These are phyloP conservation scores for Arabidopsis lyrata DNA, from an alignment of 441 rosid species.

Conservation along the genomic window DNA sequence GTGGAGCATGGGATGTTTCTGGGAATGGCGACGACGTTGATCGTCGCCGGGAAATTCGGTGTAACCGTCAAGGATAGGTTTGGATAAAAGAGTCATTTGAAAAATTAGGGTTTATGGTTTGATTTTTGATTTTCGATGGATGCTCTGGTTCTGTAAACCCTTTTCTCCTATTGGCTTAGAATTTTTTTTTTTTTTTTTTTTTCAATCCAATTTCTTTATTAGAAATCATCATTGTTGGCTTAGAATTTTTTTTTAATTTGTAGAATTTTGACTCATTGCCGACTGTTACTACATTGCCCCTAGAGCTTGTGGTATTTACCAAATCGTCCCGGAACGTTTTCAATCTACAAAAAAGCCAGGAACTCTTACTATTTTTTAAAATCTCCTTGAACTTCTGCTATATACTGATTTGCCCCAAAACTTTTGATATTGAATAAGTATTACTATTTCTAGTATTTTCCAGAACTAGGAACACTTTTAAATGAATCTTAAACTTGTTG, in stretches of 20 bases:
- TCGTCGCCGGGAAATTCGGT: slow-evolving; percentile 84
- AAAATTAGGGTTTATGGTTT: slow-evolving; percentile 38
- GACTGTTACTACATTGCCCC: background rate
- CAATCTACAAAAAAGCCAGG: background rate
- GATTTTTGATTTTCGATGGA: slow-evolving; percentile 20
- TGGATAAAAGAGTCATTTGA: slow-evolving; percentile 35
- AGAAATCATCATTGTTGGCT: no score
- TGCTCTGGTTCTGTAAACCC: slow-evolving; percentile 33
- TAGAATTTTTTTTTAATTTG: background rate
- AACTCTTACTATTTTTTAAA: background rate
- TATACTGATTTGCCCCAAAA: background rate
- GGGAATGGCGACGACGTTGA: slow-evolving; percentile 85
- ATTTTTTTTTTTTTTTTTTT: background rate
- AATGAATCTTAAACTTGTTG: no score
- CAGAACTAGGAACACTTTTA: no score
- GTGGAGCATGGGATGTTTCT: slow-evolving; percentile 96
- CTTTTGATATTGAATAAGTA: background rate
- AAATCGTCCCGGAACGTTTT: background rate
- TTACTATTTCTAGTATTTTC: background rate
- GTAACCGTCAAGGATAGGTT: slow-evolving; percentile 66
- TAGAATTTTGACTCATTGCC: background rate
- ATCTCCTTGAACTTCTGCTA: background rate
- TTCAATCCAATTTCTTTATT: no score
- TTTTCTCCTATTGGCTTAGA: slow-evolving; percentile 28
- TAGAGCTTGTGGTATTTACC: background rate